Percentiles rank a stretch among this genome's conserved stretches.
phyloP scores from a whole-genome alignment of 495 filamentous ascomycete species.

The Bryoglossum gracile region DNA sequence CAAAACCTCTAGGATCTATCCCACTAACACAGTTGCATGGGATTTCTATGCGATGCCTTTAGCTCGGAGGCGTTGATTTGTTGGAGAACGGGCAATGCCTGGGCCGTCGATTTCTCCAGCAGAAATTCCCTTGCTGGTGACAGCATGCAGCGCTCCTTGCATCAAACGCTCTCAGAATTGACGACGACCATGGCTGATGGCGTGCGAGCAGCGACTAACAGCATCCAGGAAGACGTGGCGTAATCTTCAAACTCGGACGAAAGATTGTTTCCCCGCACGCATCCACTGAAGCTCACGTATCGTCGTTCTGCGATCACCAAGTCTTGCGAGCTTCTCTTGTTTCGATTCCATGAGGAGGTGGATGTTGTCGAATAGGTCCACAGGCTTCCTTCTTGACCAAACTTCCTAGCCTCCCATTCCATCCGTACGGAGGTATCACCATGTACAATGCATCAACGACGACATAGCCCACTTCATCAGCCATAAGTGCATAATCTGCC shows the following conservation, averaged over 20 bases:
- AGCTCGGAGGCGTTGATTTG: slow-evolving; percentile 11
- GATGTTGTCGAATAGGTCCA: slow-evolving; percentile 15
- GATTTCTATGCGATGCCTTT: slow-evolving; percentile 13
- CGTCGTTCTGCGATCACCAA: slow-evolving; percentile 12
- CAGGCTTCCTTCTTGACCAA: slow-evolving; percentile 17
- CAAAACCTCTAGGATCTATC: slow-evolving; percentile 14
- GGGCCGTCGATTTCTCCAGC: slow-evolving; percentile 12
- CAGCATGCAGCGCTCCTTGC: slow-evolving; percentile 15
- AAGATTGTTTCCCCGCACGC: slow-evolving; percentile 5
- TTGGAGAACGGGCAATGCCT: slow-evolving; percentile 16
- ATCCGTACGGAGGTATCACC: slow-evolving; percentile 12
- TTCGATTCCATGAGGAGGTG: slow-evolving; percentile 10
- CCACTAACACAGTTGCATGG: slow-evolving; percentile 14
- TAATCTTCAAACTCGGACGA: slow-evolving; percentile 13
- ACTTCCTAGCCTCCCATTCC: slow-evolving; percentile 16
- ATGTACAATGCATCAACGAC: too few species aligned
- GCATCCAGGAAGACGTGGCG: slow-evolving; percentile 12
- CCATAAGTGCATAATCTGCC: slow-evolving; percentile 18
- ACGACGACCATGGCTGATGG: too few species aligned
- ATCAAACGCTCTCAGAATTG: slow-evolving; percentile 13
- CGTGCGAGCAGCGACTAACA: slow-evolving; percentile 11
- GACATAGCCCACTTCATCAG: too few species aligned
- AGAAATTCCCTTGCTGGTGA: slow-evolving; percentile 14
- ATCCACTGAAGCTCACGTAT: slow-evolving; percentile 10
- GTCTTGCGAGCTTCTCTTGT: slow-evolving; percentile 17